Evolutionary conservation across 225 moss, liverwort and hornwort species (phyloP).

Genomic region (Physcomitrium patens): DNA sequence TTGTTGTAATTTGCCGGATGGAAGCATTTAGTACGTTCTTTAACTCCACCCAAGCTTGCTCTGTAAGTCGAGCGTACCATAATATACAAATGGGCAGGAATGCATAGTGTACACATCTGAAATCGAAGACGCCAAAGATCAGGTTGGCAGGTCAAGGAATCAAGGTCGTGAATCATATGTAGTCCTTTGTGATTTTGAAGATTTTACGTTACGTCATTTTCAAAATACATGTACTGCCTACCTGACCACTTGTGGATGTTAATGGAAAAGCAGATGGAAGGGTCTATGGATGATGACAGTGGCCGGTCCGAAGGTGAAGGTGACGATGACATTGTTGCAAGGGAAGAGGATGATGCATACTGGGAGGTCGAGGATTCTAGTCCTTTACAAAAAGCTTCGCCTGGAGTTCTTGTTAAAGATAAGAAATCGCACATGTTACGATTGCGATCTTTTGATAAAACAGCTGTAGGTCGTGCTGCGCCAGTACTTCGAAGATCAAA

Average conservation of each 20-base stretch:
- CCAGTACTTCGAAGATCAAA: slow-evolving; percentile 52
- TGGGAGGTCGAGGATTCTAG: slow-evolving; percentile 71
- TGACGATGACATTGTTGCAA: slow-evolving; percentile 55
- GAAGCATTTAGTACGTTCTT: background rate
- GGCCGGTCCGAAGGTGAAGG: slow-evolving; percentile 76
- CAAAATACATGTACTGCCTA: slow-evolving; percentile 3
- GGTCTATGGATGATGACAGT: slow-evolving; percentile 92
- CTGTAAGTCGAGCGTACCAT: background rate
- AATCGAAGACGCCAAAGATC: background rate
- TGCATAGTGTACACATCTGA: too few relatives aligned
- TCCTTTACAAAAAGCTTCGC: slow-evolving; percentile 35
- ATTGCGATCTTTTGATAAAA: slow-evolving; percentile 53
- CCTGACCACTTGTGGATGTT: background rate
- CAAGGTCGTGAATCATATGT: background rate
- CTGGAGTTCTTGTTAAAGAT: slow-evolving; percentile 41
- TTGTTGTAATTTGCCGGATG: background rate
- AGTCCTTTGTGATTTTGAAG: background rate
- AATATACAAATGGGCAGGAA: background rate
- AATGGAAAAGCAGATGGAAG: slow-evolving; percentile 57
- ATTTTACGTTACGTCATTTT: background rate
- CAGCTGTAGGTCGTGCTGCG: slow-evolving; percentile 37
- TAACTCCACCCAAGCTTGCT: background rate
- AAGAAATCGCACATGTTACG: slow-evolving; percentile 52
- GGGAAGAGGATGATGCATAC: slow-evolving; percentile 74
- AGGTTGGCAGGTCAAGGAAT: background rate